Conservation (phyloP, 2,329 filamentous ascomycete species). For the Parastagonospora avenae region DNA sequence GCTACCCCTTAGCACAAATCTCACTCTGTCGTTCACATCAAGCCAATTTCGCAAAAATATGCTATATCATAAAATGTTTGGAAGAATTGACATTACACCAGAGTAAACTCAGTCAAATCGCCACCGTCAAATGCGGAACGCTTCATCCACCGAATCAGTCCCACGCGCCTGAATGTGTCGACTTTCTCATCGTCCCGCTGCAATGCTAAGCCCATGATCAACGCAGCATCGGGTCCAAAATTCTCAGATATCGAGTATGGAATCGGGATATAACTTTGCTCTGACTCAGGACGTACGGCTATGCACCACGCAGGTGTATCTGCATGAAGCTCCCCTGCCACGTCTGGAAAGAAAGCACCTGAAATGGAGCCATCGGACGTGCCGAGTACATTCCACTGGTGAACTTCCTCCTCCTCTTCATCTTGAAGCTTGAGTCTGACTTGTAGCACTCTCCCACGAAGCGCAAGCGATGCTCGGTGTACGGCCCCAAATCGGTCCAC, state of each 20-base stretch:
- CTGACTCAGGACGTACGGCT: neutral
- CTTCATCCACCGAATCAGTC: neutral
- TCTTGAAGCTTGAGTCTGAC: neutral
- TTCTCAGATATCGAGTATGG: neutral
- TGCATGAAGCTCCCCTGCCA: too few relatives aligned
- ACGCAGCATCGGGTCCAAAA: neutral
- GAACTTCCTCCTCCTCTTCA: neutral
- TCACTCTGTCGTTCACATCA: too few relatives aligned
- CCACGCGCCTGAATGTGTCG: neutral
- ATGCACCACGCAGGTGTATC: neutral
- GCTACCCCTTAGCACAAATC: too few relatives aligned
- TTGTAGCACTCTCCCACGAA: neutral
- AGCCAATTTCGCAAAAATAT: too few relatives aligned
- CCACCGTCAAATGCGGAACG: too few relatives aligned
- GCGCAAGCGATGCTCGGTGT: neutral
- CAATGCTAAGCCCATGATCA: neutral
- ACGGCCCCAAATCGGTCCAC: neutral
- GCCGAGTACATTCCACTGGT: too few relatives aligned
- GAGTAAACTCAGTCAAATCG: too few relatives aligned
- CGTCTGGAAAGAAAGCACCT: too few relatives aligned
- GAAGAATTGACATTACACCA: too few relatives aligned
- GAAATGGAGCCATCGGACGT: too few relatives aligned
- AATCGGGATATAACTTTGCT: neutral
- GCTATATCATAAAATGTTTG: too few relatives aligned
- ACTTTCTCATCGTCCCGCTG: neutral